These are phyloP conservation scores for Begonia fuchsioides DNA, from an alignment of 306 rosid species.

Conservation along the genomic window DNA sequence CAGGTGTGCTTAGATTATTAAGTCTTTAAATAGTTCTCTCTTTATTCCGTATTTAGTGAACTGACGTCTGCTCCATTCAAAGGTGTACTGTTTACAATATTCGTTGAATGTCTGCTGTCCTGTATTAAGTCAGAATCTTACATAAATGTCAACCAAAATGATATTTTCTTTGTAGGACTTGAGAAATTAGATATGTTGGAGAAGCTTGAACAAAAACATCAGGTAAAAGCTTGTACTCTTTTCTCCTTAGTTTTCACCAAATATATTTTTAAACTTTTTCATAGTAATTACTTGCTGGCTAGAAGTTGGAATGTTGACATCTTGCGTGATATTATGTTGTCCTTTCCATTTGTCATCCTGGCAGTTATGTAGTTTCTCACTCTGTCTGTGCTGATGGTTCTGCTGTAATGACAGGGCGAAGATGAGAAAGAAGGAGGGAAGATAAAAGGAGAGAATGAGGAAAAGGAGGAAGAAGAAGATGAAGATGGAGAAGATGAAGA, in stretches of 20 bases:
- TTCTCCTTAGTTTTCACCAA: not conserved
- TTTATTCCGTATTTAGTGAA: not conserved
- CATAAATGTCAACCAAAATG: not conserved
- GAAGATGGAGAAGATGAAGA: slow-evolving; percentile 8
- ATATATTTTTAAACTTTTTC: no score
- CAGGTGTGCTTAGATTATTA: slow-evolving; percentile 8
- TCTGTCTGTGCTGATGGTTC: not conserved
- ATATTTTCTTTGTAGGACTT: slow-evolving; percentile 3
- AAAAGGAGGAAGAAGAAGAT: slow-evolving; percentile 9
- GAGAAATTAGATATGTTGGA: slow-evolving; percentile 8
- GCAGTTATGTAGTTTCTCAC: not conserved
- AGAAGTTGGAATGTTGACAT: no score
- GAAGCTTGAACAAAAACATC: slow-evolving; percentile 10
- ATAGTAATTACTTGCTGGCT: no score
- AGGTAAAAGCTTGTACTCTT: slow-evolving; percentile 4
- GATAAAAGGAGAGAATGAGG: slow-evolving; percentile 6
- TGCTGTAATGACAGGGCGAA: not conserved
- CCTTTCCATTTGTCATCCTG: not conserved
- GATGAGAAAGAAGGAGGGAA: not conserved
- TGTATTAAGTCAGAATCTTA: no score
- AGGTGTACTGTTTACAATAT: no score
- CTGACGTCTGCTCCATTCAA: not conserved
- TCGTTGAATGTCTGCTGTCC: no score
- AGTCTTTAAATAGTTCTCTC: not conserved
- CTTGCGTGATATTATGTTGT: not conserved